Evolutionary conservation across 2,329 filamentous ascomycete genomes (phyloP), one percentile per base, ranked within the genome.

Genomic region (Pyrenochaeta sp.): DNA sequence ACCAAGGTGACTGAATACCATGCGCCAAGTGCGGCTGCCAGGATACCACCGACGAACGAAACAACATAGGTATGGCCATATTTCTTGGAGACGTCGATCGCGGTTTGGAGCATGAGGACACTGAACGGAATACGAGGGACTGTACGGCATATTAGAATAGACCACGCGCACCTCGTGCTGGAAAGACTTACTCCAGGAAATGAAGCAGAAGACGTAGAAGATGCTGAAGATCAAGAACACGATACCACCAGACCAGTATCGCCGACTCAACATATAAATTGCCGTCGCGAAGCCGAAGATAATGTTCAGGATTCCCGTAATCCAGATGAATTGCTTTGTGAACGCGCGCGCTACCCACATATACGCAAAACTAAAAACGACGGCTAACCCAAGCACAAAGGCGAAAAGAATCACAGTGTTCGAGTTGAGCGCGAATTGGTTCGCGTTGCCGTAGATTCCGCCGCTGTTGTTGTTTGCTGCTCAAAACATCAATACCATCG

Each of bases 321-420:
- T 82, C 89, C 90, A 96, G 67, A 96, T 95, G 58, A 96, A 91
- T 64, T 90, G 83, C 73, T 94, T 95, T 3, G 92, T 91, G 55
- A 93, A 93, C 32, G 82, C 74, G 41, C 90, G 84, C 6, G 89
- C 88, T 2, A 86, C 70, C 71, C 84, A 83, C 60, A 96, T 84
- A 68, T 96, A 97, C 15, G 74, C 78, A 63, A 84, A 88, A 23
- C 89, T 92, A 28, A 96, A 75, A 1, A 89, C 79, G 15, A 92
- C 78, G 4, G 90, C 88, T 26, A 91, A 79, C 11, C 76, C 82
- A 6, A 96, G 78, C 6, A 89, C 83, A 67, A 95, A 92, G 22
- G 83, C 80, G 69, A 97, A 96, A 11, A 96, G 80, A 27, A 96
- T 83, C 27, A 96, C 79, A 0, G 90, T 96, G 71, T 95, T 95